These are phyloP conservation scores for Echinosophora koreensis DNA, from an alignment of 306 rosid species.

Conservation along the genomic window DNA sequence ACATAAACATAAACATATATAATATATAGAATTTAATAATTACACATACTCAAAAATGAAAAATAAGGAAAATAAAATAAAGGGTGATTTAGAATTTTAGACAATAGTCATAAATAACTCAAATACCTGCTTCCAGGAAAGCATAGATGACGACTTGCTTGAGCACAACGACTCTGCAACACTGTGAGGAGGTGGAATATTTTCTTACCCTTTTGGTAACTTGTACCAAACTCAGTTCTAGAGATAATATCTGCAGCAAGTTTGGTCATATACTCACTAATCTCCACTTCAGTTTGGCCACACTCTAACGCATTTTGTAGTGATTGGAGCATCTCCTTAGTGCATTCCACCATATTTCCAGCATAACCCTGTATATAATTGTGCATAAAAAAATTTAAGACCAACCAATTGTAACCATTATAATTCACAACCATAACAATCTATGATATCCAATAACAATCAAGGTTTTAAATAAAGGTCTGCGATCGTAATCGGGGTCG, in stretches of 20 bases:
- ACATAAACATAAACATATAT: no score
- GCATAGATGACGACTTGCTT: slow-evolving; percentile 85
- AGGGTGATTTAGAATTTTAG: background rate
- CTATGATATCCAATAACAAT: no score
- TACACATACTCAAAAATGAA: background rate
- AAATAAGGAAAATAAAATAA: background rate
- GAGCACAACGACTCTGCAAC: slow-evolving; percentile 78
- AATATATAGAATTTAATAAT: background rate
- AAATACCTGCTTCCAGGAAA: slow-evolving; percentile 92
- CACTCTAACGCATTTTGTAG: slow-evolving; percentile 54
- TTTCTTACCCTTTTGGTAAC: slow-evolving; percentile 79
- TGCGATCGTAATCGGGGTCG: no score
- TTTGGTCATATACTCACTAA: slow-evolving; percentile 67
- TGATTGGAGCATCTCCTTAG: slow-evolving; percentile 74
- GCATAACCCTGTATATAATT: slow-evolving; percentile 69
- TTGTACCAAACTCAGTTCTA: slow-evolving; percentile 78
- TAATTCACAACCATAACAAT: no score
- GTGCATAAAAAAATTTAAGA: background rate
- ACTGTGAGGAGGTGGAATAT: slow-evolving; percentile 74
- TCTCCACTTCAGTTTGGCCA: slow-evolving; percentile 75
- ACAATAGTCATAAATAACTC: background rate
- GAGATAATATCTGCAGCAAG: slow-evolving; percentile 93
- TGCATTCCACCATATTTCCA: slow-evolving; percentile 94
- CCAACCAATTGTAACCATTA: slow-evolving; percentile 30
- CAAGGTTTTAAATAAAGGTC: no score